Percentiles rank a stretch among this genome's conserved stretches.
phyloP scores from a whole-genome alignment of 805 yeast species.

The Yarrowia hollandica region DNA sequence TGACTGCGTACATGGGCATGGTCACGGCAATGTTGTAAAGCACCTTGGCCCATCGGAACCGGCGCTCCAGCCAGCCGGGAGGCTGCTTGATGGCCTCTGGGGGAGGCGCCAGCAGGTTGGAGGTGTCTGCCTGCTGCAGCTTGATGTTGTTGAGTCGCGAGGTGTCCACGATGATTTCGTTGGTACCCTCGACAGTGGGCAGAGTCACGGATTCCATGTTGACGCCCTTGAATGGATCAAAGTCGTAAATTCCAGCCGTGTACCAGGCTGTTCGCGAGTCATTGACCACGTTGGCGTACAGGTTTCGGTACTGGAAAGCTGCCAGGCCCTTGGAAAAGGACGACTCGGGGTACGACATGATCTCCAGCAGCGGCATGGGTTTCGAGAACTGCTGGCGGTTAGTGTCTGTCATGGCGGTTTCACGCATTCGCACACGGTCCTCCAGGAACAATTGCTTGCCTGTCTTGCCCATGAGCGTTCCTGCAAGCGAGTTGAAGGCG shows the following conservation, averaged over 20 bases:
- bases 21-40: constrained; percentile 23
- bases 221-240: constrained; percentile 24
- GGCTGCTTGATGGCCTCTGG: constrained; percentile 26
- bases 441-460: constrained; percentile 70
- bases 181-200: neutral
- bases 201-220: constrained; percentile 16
- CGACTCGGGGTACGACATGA: constrained; percentile 66
- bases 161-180: constrained; percentile 23
- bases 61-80: constrained; percentile 29
- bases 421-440: constrained; percentile 28
- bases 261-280: constrained; percentile 83
- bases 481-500: constrained; percentile 63
- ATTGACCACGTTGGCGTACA: constrained; percentile 76
- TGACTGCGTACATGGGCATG: constrained; percentile 28
- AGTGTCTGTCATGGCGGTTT: constrained; percentile 31
- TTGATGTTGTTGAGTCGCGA: constrained; percentile 17
- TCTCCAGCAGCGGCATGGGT: constrained; percentile 55
- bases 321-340: constrained; percentile 58
- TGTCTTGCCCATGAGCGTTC: constrained; percentile 64
- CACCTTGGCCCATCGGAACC: constrained; percentile 30
- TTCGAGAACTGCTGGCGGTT: constrained; percentile 31
- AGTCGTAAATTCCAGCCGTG: constrained; percentile 52
- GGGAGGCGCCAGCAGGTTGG: constrained; percentile 5
- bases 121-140: constrained; percentile 1
- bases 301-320: constrained; percentile 52